Evolutionary conservation across 441 rosid species (phyloP).

Genomic region (Pelargonium australe): DNA sequence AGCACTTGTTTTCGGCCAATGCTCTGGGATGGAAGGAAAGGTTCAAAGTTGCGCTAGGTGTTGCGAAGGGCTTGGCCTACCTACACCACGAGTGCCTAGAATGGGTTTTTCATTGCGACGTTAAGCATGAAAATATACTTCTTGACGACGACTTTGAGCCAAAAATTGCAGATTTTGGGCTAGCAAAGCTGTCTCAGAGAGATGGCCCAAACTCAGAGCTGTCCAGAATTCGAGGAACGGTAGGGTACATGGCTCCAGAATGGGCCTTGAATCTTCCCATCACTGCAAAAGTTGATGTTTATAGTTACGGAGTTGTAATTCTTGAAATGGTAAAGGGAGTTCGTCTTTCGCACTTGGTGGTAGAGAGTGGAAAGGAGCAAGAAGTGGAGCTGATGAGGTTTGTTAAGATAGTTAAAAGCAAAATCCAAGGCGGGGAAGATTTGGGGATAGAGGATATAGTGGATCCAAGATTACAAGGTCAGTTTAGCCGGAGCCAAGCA

Average conservation of each 20-base stretch:
- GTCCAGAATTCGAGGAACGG: not conserved
- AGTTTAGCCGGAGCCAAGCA: not conserved
- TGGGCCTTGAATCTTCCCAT: not conserved
- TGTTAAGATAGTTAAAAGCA: not conserved
- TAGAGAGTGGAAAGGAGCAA: not conserved
- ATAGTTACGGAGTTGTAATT: not conserved
- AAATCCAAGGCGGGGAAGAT: not conserved
- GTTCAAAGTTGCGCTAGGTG: not conserved
- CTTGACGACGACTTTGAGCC: not conserved
- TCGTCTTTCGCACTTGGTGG: not conserved
- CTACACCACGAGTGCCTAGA: conserved; percentile 1
- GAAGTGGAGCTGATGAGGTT: conserved; percentile 3
- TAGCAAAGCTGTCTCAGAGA: not conserved
- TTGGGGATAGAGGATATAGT: not conserved
- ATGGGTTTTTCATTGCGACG: not conserved
- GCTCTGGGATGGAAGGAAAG: not conserved
- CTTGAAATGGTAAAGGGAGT: not conserved
- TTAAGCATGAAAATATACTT: not conserved
- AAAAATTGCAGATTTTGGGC: not conserved
- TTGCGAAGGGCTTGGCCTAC: not conserved
- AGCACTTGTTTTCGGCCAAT: not conserved
- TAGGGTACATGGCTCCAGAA: not conserved
- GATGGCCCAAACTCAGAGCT: not conserved
- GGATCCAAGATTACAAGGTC: not conserved
- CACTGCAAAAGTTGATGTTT: not conserved